phyloP scores from a whole-genome alignment of 176 grass and related monocot genomes.

The Bromus sterilis region DNA sequence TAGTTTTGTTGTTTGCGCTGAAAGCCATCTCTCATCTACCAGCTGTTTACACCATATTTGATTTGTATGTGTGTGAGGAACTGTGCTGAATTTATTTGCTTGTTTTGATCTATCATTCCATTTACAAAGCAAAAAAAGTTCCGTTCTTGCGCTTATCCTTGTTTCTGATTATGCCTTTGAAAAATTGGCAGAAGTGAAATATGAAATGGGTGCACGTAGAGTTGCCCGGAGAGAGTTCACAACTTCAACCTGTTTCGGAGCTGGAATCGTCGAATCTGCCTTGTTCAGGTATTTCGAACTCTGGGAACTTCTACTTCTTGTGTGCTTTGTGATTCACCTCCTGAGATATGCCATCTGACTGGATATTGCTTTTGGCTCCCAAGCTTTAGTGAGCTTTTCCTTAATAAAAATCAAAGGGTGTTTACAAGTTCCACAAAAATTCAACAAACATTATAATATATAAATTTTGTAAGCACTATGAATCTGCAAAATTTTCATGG shows the following conservation, averaged over 20 bases:
- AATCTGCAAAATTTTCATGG: background rate
- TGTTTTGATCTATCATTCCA: background rate
- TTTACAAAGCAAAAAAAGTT: background rate
- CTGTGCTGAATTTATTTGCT: background rate
- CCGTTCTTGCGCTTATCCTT: background rate
- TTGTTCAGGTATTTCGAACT: slow-evolving; percentile 11
- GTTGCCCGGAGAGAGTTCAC: background rate
- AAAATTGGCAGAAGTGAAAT: background rate
- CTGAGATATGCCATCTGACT: background rate
- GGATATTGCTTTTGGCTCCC: background rate
- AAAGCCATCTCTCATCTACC: background rate
- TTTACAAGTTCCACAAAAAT: background rate
- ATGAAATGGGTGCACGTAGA: background rate
- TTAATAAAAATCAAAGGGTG: background rate
- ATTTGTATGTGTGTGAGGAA: background rate
- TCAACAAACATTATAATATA: background rate
- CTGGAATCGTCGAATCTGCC: background rate
- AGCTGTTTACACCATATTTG: background rate
- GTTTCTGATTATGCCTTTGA: background rate
- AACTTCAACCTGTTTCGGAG: background rate
- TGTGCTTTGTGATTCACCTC: background rate
- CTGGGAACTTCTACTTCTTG: background rate
- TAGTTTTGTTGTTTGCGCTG: background rate
- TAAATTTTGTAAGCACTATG: background rate
- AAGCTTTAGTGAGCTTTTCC: background rate